Conservation (phyloP, 495 filamentous ascomycete genomes). For the Aspergillus saccharolyticus region DNA sequence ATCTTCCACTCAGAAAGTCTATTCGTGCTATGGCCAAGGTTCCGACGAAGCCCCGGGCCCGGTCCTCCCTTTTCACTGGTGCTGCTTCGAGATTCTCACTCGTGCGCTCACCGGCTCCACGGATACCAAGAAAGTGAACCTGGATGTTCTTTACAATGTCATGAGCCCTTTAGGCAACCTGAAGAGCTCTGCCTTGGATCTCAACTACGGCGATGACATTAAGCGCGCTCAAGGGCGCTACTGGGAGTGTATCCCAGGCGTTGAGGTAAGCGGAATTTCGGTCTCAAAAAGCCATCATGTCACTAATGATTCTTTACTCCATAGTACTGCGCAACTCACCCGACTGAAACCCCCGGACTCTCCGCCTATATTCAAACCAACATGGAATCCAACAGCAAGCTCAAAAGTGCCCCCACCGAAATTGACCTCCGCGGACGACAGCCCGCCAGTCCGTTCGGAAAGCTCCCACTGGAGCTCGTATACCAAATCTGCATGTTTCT, state of each 20-base stretch:
- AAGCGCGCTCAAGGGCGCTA: constrained; percentile 17
- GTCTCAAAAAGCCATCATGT: neutral
- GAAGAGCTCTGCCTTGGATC: constrained; percentile 9
- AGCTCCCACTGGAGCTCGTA: constrained; percentile 15
- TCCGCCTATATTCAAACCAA: constrained; percentile 7
- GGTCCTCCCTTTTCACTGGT: constrained; percentile 22
- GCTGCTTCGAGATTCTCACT: constrained; percentile 20
- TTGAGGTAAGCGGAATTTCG: constrained; percentile 11
- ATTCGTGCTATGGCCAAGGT: constrained; percentile 17
- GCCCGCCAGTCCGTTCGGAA: constrained; percentile 16
- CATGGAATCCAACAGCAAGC: constrained; percentile 2
- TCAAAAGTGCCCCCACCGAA: constrained; percentile 4
- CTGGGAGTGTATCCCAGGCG: constrained; percentile 21
- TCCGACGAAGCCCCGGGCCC: constrained; percentile 18
- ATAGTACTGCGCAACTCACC: constrained; percentile 19
- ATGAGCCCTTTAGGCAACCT: constrained; percentile 16
- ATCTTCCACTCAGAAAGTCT: constrained; percentile 4
- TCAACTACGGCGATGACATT: constrained; percentile 18
- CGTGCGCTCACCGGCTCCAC: constrained; percentile 13
- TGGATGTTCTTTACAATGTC: constrained; percentile 15
- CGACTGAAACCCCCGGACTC: constrained; percentile 12
- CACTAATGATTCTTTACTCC: neutral
- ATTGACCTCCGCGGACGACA: constrained; percentile 7
- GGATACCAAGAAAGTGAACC: constrained; percentile 14
- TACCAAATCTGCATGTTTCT: constrained; percentile 20